These are phyloP conservation scores for Aspergillus melleus DNA, from an alignment of 2,329 filamentous ascomycete genomes.

Conservation along the genomic window DNA sequence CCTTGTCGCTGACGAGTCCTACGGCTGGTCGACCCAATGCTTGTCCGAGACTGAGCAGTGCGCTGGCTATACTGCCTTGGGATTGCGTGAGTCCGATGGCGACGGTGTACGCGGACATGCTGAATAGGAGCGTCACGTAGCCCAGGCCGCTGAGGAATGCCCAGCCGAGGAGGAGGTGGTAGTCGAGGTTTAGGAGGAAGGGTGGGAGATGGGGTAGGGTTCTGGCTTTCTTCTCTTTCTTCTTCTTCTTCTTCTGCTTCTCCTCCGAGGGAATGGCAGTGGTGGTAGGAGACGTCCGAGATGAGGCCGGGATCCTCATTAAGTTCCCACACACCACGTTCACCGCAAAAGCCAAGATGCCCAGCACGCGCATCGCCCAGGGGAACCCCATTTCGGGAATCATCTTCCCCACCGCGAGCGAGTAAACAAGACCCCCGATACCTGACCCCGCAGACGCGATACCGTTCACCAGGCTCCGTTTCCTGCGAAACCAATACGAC, in stretches of 20 bases:
- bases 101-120: constrained; percentile 59
- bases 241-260: not conserved
- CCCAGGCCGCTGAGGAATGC: constrained; percentile 52
- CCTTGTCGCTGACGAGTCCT: constrained; percentile 58
- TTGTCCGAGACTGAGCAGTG: constrained; percentile 61
- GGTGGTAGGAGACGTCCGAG: not conserved
- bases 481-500: not conserved
- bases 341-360: not conserved
- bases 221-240: not conserved
- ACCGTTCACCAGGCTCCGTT: not conserved
- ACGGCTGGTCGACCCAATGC: constrained; percentile 55
- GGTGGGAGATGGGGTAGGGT: not conserved
- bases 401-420: not conserved
- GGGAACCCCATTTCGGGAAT: not conserved
- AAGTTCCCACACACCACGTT: not conserved
- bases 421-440: not conserved
- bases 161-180: not conserved
- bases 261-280: no score
- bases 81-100: constrained; percentile 55
- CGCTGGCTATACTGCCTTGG: constrained; percentile 58
- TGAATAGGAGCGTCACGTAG: constrained; percentile 63
- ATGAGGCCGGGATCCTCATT: not conserved
- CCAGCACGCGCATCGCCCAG: not conserved
- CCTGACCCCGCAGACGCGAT: not conserved
- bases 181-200: not conserved